Evolutionary conservation across 208 protist genomes (phyloP).

Genomic region (Tritrichomonas foetus): DNA sequence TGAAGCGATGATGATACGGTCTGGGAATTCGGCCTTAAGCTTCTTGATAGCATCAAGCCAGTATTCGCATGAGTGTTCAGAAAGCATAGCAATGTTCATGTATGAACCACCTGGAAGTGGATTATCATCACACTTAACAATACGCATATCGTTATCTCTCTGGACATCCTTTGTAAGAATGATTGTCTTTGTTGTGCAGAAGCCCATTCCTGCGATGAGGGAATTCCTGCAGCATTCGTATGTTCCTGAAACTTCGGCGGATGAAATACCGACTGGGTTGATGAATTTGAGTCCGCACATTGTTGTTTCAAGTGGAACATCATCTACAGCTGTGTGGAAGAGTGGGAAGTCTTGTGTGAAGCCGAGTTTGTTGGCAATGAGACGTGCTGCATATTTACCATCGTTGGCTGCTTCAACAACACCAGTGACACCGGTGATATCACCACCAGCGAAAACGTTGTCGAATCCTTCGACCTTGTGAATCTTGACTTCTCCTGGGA

Average conservation of each 20-base stretch:
- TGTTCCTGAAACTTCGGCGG: slow-evolving; percentile 60
- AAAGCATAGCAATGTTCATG: slow-evolving; percentile 57
- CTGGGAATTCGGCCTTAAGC: slow-evolving; percentile 73
- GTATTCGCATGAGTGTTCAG: slow-evolving; percentile 53
- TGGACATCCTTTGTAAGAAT: slow-evolving; percentile 62
- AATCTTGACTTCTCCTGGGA: slow-evolving; percentile 55
- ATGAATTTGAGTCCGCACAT: slow-evolving; percentile 70
- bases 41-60: slow-evolving; percentile 69
- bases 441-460: slow-evolving; percentile 71
- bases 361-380: slow-evolving; percentile 70
- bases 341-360: slow-evolving; percentile 61
- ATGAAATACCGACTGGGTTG: slow-evolving; percentile 78
- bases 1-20: slow-evolving; percentile 67
- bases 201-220: slow-evolving; percentile 67
- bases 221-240: not conserved
- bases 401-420: slow-evolving; percentile 78
- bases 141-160: not conserved
- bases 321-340: slow-evolving; percentile 70
- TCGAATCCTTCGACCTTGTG: slow-evolving; percentile 57
- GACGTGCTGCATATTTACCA: slow-evolving; percentile 72
- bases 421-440: slow-evolving; percentile 61
- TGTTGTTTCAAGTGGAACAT: slow-evolving; percentile 68
- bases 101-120: not conserved
- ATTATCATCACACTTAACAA: slow-evolving; percentile 16
- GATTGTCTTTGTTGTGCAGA: slow-evolving; percentile 78